Evolutionary conservation across 2,329 filamentous ascomycete species (phyloP).

Genomic region (Juglanconis sp.): DNA sequence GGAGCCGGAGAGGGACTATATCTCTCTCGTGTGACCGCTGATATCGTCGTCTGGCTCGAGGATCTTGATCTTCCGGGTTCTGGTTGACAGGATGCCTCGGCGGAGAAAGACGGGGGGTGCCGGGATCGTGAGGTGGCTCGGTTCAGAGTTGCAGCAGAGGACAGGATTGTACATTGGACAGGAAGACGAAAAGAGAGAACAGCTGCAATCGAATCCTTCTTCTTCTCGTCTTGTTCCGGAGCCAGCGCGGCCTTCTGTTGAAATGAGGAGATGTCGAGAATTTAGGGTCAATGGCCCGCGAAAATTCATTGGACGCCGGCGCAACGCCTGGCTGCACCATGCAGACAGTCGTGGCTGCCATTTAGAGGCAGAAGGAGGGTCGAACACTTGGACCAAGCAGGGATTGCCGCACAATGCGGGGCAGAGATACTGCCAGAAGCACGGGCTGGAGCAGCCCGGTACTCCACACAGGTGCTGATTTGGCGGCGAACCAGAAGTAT

Average conservation of each 20-base stretch:
- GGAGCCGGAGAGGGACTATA: background rate
- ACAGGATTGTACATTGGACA: background rate
- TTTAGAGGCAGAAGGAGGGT: constrained; percentile 14
- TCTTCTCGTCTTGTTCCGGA: background rate
- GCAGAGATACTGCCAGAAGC: background rate
- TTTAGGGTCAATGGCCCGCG: constrained; percentile 8
- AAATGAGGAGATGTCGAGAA: constrained; percentile 8
- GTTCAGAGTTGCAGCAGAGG: background rate
- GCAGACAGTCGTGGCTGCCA: constrained; percentile 20
- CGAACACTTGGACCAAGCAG: background rate
- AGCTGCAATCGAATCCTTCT: background rate
- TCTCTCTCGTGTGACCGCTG: constrained; percentile 2
- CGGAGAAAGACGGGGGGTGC: background rate
- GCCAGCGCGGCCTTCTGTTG: background rate
- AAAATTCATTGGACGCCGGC: constrained; percentile 11
- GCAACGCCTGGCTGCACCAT: constrained; percentile 17
- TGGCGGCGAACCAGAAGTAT: too few relatives aligned
- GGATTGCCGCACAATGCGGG: background rate
- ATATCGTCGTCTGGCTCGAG: background rate
- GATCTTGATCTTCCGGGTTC: background rate
- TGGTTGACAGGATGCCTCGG: background rate
- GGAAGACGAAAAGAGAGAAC: background rate
- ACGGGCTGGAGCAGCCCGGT: too few relatives aligned
- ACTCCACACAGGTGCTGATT: too few relatives aligned
- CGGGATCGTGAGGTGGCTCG: background rate